Conservation (phyloP, 768 basidiomycete genomes). For the Pulveroboletus frians region DNA sequence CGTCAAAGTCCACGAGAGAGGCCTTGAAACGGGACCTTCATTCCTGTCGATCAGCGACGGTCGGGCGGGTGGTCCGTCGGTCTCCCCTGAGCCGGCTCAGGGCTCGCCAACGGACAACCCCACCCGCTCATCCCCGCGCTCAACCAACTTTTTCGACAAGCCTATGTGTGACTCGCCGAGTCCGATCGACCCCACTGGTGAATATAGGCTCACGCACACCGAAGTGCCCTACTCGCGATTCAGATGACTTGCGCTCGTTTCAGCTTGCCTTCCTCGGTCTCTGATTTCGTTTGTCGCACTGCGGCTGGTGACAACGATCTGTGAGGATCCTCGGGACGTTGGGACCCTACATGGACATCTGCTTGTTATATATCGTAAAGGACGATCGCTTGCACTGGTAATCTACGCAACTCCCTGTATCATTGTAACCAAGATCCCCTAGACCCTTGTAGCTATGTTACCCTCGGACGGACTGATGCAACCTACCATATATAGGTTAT, state of each 20-base stretch:
- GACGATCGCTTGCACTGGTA: neutral
- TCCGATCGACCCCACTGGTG: constrained; percentile 3
- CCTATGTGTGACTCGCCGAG: constrained; percentile 24
- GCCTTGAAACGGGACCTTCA: constrained; percentile 10
- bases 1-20: constrained; percentile 14
- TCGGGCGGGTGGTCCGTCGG: neutral
- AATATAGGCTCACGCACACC: neutral
- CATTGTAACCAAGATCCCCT: neutral
- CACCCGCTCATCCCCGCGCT: neutral
- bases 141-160: constrained; percentile 3
- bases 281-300: neutral
- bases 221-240: neutral
- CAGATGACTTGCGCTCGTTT: neutral
- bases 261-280: neutral
- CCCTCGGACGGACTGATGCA: constrained; percentile 9
- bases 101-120: neutral
- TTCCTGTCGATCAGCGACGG: neutral
- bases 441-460: constrained; percentile 5
- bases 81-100: neutral
- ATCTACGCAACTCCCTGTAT: constrained; percentile 2
- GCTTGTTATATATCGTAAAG: constrained; percentile 3
- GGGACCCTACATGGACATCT: neutral
- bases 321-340: neutral
- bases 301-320: neutral
- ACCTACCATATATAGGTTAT: neutral